A percentile compares a stretch with the other conserved stretches of the same genome.
Conservation (phyloP, 371 early-diverging fungal species). For the Circinella umbellata region DNA sequence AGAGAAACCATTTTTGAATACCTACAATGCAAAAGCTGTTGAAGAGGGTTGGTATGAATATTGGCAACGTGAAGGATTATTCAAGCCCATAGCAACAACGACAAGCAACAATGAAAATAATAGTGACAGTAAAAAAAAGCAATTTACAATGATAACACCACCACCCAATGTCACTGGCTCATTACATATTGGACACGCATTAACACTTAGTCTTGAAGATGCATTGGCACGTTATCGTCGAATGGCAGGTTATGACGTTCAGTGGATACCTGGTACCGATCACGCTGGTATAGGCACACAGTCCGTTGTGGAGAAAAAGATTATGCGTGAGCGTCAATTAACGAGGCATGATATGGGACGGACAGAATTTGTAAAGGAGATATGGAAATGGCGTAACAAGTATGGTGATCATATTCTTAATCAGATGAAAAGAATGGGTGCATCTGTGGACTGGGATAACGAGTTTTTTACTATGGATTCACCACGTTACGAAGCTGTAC, state of each 20-base stretch:
- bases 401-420: slow-evolving; percentile 65
- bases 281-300: slow-evolving; percentile 99
- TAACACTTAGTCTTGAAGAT: slow-evolving; percentile 92
- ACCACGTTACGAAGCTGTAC: slow-evolving; percentile 76
- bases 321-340: slow-evolving; percentile 64
- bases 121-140: slow-evolving; percentile 12
- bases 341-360: slow-evolving; percentile 76
- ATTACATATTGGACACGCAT: slow-evolving; percentile 95
- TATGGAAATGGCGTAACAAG: slow-evolving; percentile 87
- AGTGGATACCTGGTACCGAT: slow-evolving; percentile 96
- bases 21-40: slow-evolving; percentile 47
- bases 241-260: slow-evolving; percentile 82
- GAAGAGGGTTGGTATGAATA: slow-evolving; percentile 77
- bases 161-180: slow-evolving; percentile 98
- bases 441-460: slow-evolving; percentile 85
- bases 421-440: slow-evolving; percentile 79
- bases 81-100: slow-evolving; percentile 18
- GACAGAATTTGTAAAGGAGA: slow-evolving; percentile 83
- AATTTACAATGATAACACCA: slow-evolving; percentile 85
- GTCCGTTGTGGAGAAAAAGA: slow-evolving; percentile 91
- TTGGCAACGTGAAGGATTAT: slow-evolving; percentile 67
- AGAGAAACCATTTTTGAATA: slow-evolving; percentile 28
- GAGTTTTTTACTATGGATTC: slow-evolving; percentile 94
- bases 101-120: not conserved
- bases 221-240: slow-evolving; percentile 87